Conservation (phyloP, 2,329 filamentous ascomycete genomes). For the Fusarium cicatricum region DNA sequence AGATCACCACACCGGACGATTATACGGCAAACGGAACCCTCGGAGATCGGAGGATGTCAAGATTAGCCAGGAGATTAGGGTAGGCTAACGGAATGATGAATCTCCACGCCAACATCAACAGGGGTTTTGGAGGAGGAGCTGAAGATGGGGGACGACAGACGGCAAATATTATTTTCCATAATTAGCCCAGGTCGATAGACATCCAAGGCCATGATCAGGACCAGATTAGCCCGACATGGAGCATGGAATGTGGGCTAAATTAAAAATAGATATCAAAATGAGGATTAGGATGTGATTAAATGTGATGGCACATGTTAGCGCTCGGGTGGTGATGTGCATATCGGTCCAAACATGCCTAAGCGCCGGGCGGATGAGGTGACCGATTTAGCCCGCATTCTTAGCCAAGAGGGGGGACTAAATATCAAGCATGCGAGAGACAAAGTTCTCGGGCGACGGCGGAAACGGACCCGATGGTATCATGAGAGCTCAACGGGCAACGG, state of each 20-base stretch:
- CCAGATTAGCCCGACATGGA: slow-evolving; percentile 33
- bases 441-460: slow-evolving; percentile 26
- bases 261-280: slow-evolving; percentile 47
- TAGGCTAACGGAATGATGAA: slow-evolving; percentile 17
- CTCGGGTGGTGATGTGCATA: slow-evolving; percentile 31
- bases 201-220: slow-evolving; percentile 1
- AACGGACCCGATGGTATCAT: slow-evolving; percentile 9
- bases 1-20: slow-evolving; percentile 20
- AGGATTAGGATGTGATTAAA: slow-evolving; percentile 28
- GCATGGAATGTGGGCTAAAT: slow-evolving; percentile 43
- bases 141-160: slow-evolving; percentile 16
- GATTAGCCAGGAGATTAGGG: slow-evolving; percentile 24
- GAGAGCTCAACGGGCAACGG: background rate
- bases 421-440: slow-evolving; percentile 13
- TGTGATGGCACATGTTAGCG: slow-evolving; percentile 39
- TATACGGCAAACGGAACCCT: slow-evolving; percentile 18
- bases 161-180: slow-evolving; percentile 33
- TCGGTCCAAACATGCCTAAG: slow-evolving; percentile 36
- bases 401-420: slow-evolving; percentile 27
- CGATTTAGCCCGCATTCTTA: slow-evolving; percentile 42
- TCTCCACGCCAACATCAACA: slow-evolving; percentile 19
- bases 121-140: slow-evolving; percentile 17
- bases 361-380: slow-evolving; percentile 22
- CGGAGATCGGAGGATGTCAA: slow-evolving; percentile 23
- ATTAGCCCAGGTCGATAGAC: slow-evolving; percentile 32